Conservation (phyloP, 2,329 filamentous ascomycete species). For the Tolypocladium sp. region DNA sequence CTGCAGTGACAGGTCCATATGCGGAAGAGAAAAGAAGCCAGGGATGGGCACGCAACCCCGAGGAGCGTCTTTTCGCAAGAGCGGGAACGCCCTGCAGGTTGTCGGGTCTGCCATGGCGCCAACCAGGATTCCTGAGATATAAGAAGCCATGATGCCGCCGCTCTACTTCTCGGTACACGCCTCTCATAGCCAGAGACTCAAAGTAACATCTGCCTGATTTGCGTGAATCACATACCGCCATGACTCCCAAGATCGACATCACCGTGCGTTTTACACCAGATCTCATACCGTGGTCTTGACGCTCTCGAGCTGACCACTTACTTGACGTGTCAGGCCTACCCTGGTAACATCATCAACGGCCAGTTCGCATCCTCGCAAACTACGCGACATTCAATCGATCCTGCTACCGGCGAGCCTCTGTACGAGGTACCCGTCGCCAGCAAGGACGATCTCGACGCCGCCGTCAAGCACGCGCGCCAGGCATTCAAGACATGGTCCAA, state of each 20-base stretch:
- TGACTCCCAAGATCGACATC: neutral
- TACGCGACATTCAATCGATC: constrained; percentile 16
- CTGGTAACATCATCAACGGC: constrained; percentile 14
- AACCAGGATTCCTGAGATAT: neutral
- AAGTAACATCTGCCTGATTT: neutral
- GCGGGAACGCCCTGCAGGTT: neutral
- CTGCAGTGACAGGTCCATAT: neutral
- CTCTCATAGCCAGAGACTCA: no score
- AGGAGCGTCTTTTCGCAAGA: neutral
- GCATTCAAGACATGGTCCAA: constrained; percentile 20
- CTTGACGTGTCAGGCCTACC: neutral
- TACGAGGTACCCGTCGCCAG: constrained; percentile 18
- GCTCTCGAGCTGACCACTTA: neutral
- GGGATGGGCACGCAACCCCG: neutral
- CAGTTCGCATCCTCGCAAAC: constrained; percentile 8
- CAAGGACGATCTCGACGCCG: constrained; percentile 17
- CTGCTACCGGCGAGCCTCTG: constrained; percentile 20
- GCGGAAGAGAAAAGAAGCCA: no score
- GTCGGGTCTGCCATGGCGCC: neutral
- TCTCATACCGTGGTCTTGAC: neutral
- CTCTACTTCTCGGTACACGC: neutral
- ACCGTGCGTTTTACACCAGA: neutral
- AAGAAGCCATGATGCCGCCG: neutral
- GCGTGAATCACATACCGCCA: neutral
- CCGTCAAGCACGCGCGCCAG: constrained; percentile 14